Evolutionary conservation across 2,329 filamentous ascomycete species (phyloP).

Genomic region (Aureobasidium melanogenum): DNA sequence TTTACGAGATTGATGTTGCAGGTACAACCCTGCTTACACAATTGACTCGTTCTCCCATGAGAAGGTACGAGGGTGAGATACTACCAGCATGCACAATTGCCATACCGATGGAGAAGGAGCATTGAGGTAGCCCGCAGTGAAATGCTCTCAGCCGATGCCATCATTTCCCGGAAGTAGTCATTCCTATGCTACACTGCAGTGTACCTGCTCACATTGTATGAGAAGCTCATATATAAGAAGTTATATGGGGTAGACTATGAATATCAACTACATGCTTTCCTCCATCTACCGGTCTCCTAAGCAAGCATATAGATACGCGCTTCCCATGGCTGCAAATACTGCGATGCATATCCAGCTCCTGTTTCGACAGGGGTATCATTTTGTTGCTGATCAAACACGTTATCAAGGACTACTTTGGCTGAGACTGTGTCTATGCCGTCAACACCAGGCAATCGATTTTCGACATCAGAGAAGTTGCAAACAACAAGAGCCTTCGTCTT

Average conservation of each 20-base stretch:
- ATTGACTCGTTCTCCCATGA: too few relatives aligned
- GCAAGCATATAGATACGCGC: not conserved
- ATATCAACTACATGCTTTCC: too few relatives aligned
- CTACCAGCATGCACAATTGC: too few relatives aligned
- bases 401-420: not conserved
- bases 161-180: too few relatives aligned
- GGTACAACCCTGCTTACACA: not conserved
- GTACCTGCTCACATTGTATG: too few relatives aligned
- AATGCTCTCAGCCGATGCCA: too few relatives aligned
- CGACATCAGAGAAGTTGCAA: slow-evolving; percentile 1
- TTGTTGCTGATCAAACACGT: not conserved
- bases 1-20: not conserved
- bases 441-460: not conserved
- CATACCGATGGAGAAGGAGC: too few relatives aligned
- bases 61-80: too few relatives aligned
- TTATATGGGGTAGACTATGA: too few relatives aligned
- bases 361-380: not conserved
- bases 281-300: not conserved
- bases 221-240: too few relatives aligned
- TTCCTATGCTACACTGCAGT: too few relatives aligned
- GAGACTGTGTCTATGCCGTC: not conserved
- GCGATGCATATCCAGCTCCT: not conserved
- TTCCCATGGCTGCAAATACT: not conserved
- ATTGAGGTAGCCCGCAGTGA: too few relatives aligned
- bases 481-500: not conserved